A percentile compares a stretch with the other conserved stretches of the same genome.
phyloP scores from a whole-genome alignment of 805 yeast genomes.

The Myxozyma monticola region DNA sequence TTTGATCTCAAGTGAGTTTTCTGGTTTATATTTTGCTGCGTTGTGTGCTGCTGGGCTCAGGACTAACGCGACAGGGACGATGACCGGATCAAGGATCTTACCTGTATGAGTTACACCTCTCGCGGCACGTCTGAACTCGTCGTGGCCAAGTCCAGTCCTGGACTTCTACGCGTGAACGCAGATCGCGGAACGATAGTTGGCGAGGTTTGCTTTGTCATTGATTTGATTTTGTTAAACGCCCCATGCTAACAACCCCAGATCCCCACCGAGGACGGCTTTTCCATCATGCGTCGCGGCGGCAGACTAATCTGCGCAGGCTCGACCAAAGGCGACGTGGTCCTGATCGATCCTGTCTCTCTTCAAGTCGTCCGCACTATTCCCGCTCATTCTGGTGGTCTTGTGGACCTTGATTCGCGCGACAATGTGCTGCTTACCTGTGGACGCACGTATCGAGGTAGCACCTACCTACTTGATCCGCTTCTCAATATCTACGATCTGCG shows the following conservation, averaged over 20 bases:
- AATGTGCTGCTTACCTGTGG: slow-evolving; percentile 73
- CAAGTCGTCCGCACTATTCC: slow-evolving; percentile 36
- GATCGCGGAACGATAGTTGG: slow-evolving; percentile 41
- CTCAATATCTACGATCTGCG: slow-evolving; percentile 81
- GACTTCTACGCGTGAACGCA: slow-evolving; percentile 39
- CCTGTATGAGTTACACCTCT: slow-evolving; percentile 34
- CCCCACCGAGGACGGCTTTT: slow-evolving; percentile 29
- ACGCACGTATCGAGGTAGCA: slow-evolving; percentile 46
- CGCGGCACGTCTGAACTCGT: slow-evolving; percentile 40
- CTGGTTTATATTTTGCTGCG: not conserved
- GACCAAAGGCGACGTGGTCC: slow-evolving; percentile 39
- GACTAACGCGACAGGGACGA: slow-evolving; percentile 5
- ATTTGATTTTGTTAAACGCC: slow-evolving; percentile 11
- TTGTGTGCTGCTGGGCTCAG: not conserved
- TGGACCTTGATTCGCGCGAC: slow-evolving; percentile 43
- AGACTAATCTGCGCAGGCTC: slow-evolving; percentile 40
- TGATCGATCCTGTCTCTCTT: slow-evolving; percentile 41
- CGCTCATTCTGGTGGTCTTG: slow-evolving; percentile 43
- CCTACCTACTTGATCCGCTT: slow-evolving; percentile 68
- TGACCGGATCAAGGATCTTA: slow-evolving; percentile 28
- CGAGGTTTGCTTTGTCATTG: slow-evolving; percentile 32
- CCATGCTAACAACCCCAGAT: too few species aligned
- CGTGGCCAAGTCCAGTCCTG: slow-evolving; percentile 37
- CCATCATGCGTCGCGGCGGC: slow-evolving; percentile 38
- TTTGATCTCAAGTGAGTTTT: slow-evolving; percentile 32